Conservation (phyloP, 148 eudicot genomes). For the Chenopodium formosanum region DNA sequence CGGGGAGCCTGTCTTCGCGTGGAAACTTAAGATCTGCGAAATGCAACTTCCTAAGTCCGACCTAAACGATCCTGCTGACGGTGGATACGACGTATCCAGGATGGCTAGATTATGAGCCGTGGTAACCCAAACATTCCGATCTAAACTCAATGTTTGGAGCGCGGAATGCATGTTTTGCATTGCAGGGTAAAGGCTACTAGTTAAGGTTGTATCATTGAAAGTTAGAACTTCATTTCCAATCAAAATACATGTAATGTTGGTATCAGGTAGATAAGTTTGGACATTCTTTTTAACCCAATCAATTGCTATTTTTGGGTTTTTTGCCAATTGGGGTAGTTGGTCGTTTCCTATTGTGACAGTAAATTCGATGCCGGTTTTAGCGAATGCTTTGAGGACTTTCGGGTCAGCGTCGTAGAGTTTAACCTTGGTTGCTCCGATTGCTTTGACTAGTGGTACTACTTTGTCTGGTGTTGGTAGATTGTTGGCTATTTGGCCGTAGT, state of each 20-base stretch:
- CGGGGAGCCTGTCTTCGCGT: conserved; percentile 60
- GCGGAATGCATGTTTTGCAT: conserved; percentile 69
- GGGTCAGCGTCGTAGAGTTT: conserved; percentile 94
- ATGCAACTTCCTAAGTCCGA: conserved; percentile 43
- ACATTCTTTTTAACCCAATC: conserved; percentile 76
- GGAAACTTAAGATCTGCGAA: conserved; percentile 59
- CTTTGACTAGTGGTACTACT: conserved; percentile 58
- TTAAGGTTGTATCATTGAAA: conserved; percentile 50
- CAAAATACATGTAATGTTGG: conserved; percentile 66
- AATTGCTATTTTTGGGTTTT: conserved; percentile 46
- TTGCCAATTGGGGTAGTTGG: conserved; percentile 37
- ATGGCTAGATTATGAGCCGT: conserved; percentile 72
- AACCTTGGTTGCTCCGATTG: conserved; percentile 59
- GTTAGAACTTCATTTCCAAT: conserved; percentile 83
- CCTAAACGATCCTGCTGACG: conserved; percentile 63
- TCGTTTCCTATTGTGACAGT: conserved; percentile 64
- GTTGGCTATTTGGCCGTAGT: conserved; percentile 87
- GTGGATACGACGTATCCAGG: conserved; percentile 72
- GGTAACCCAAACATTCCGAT: conserved; percentile 56
- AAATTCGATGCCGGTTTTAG: conserved; percentile 68
- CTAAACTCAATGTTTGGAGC: conserved; percentile 36
- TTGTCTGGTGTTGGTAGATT: conserved; percentile 70
- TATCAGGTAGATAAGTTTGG: conserved; percentile 52
- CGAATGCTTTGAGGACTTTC: conserved; percentile 69
- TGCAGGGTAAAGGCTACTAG: conserved; percentile 56